phyloP scores from a whole-genome alignment of 306 rosid genomes.

The Nissolia schottii region DNA sequence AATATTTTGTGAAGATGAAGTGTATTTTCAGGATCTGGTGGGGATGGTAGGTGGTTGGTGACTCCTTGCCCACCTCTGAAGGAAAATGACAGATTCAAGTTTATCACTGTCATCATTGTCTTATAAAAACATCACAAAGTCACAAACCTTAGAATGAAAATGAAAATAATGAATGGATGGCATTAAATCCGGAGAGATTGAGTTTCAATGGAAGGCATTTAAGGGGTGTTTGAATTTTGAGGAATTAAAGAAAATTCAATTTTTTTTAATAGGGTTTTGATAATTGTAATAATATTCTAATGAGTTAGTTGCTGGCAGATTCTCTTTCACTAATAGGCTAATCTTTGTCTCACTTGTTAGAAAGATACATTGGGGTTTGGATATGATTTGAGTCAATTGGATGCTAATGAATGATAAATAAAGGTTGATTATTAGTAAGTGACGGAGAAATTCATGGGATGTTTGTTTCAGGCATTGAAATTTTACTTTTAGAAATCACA shows the following conservation, averaged over 20 bases:
- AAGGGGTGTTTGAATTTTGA: background rate
- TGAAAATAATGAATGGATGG: constrained; percentile 59
- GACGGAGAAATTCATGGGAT: too few relatives aligned
- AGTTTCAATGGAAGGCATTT: constrained; percentile 51
- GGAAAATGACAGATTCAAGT: constrained; percentile 51
- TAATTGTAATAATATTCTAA: constrained; percentile 16
- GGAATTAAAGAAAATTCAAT: background rate
- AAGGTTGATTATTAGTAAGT: too few relatives aligned
- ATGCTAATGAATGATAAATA: constrained; percentile 2
- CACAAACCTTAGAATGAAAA: constrained; percentile 20
- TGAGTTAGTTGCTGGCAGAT: constrained; percentile 32
- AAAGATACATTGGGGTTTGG: background rate
- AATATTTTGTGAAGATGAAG: constrained; percentile 12
- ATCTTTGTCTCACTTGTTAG: constrained; percentile 9
- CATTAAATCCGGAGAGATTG: constrained; percentile 48
- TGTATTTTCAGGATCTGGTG: constrained; percentile 38
- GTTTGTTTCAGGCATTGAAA: background rate
- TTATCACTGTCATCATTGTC: constrained; percentile 18
- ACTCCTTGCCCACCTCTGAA: constrained; percentile 36
- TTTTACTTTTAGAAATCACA: too few relatives aligned
- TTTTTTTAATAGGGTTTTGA: background rate
- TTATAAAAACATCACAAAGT: constrained; percentile 15
- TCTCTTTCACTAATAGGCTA: constrained; percentile 41
- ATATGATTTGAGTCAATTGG: background rate
- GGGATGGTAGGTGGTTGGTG: constrained; percentile 60